Evolutionary conservation across 352 stramenopile genomes (phyloP).

Genomic region (Halophytophthora batemanensis): DNA sequence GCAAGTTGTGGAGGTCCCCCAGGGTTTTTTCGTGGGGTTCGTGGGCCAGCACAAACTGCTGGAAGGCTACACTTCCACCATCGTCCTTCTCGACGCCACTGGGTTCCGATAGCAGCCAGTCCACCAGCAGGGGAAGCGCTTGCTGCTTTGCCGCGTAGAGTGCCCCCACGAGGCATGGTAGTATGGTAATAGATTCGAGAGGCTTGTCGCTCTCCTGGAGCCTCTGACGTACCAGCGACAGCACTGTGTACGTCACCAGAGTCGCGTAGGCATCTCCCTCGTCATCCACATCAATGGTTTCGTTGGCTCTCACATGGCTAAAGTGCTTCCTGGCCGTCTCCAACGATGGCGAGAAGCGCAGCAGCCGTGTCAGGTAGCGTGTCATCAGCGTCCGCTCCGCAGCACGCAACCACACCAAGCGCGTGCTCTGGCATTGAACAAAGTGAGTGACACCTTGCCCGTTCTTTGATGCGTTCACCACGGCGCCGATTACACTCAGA

Average conservation of each 20-base stretch:
- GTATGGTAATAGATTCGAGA: neutral
- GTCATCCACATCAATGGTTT: neutral
- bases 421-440: conserved; percentile 8
- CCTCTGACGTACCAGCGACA: conserved; percentile 4
- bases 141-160: conserved; percentile 7
- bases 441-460: conserved; percentile 6
- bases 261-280: conserved; percentile 1
- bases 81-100: neutral
- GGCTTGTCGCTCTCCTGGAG: neutral
- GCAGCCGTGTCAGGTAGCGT: conserved; percentile 7
- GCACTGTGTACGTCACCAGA: conserved; percentile 6
- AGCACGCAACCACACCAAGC: conserved; percentile 2
- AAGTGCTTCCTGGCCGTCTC: conserved; percentile 7
- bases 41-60: neutral
- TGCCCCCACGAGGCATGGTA: neutral
- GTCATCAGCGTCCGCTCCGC: conserved; percentile 10
- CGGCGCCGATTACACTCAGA: conserved; percentile 5
- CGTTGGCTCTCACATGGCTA: neutral
- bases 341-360: conserved; percentile 15
- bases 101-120: conserved; percentile 5
- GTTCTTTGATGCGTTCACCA: conserved; percentile 6
- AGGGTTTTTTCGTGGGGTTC: conserved; percentile 1
- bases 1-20: neutral
- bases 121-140: conserved; percentile 7
- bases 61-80: neutral